Base-by-base conservation (phyloP, 208 protist genomes). In the Acanthamoeba culbertsoni region DNA sequence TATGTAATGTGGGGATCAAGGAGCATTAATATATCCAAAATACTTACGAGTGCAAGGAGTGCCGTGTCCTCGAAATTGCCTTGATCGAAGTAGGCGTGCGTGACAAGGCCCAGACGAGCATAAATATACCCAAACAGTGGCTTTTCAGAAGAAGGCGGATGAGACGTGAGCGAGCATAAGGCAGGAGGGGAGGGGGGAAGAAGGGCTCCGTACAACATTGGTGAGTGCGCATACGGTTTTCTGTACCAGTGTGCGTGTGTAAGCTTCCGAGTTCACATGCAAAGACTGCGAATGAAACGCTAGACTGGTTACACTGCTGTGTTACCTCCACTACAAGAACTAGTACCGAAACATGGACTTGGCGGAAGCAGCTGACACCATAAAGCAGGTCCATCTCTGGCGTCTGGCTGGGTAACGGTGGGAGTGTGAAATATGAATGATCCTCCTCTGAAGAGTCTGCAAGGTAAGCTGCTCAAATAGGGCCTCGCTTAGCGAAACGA, bases 11-110 rank as follows among this genome's bases (percentile, higher is more conserved):
- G n/a, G n/a, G n/a, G n/a, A n/a, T n/a, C n/a, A n/a, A n/a, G n/a
- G n/a, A n/a, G n/a, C n/a, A n/a, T n/a, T n/a, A n/a, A n/a, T n/a
- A n/a, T n/a, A n/a, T n/a, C n/a, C n/a, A n/a, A n/a, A n/a, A n/a
- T n/a, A n/a, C 79, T 23, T 45, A 59, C 51, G 35, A 46, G 79
- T 14, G 82, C 82, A 20, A 90, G n/a, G 33, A 90, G 2, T 43
- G 59, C 14, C 10, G 82, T 90, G 28, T 90, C 53, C 23, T 90
- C 82, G 28, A 90, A 90, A 33, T 90, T 68, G 82, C 82, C 82
- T 35, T 90, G 82, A 0, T 90, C 82, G 37, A 90, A 90, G 35
- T 90, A 90, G 51, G 82, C 82, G 5, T 42, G 82, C 16, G 82
- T 90, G 8, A 90, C 82, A 1, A 90, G 82, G 28, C 53, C 35